These are phyloP conservation scores for Ceratocystis papillata DNA, from an alignment of 2,329 filamentous ascomycete genomes.

Conservation along the genomic window DNA sequence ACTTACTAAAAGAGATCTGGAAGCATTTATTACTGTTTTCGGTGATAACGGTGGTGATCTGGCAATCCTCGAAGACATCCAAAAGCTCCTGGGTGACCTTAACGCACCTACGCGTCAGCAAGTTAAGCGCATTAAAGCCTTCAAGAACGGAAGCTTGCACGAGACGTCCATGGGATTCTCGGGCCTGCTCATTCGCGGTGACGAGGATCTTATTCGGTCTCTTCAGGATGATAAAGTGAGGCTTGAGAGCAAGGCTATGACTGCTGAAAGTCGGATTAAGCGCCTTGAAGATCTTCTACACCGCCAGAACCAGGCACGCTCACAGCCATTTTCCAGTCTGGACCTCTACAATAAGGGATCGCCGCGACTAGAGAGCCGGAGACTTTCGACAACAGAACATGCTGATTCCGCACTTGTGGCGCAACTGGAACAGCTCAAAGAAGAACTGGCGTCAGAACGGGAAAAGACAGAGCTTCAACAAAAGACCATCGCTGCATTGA, in stretches of 20 bases:
- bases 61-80: conserved; percentile 58
- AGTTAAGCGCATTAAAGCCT: conserved; percentile 75
- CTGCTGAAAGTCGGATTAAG: conserved; percentile 79
- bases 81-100: conserved; percentile 66
- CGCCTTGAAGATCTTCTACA: conserved; percentile 88
- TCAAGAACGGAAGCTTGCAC: conserved; percentile 92
- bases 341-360: conserved; percentile 30
- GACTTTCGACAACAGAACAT: conserved; percentile 31
- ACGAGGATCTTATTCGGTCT: conserved; percentile 66
- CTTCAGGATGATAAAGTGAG: conserved; percentile 75
- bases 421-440: conserved; percentile 50
- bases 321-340: conserved; percentile 42
- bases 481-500: conserved; percentile 52
- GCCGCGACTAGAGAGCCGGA: conserved; percentile 36
- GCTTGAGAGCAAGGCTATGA: conserved; percentile 62
- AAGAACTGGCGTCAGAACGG: conserved; percentile 63
- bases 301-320: conserved; percentile 54
- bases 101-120: conserved; percentile 77
- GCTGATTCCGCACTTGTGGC: conserved; percentile 4
- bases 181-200: conserved; percentile 73
- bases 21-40: conserved; percentile 59
- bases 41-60: conserved; percentile 55
- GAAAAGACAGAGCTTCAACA: conserved; percentile 57
- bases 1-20: conserved; percentile 63
- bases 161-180: conserved; percentile 81